Percentiles rank a stretch among this genome's conserved stretches.
These are phyloP conservation scores for Pholiota molesta DNA, from an alignment of 768 basidiomycete species.

Conservation along the genomic window DNA sequence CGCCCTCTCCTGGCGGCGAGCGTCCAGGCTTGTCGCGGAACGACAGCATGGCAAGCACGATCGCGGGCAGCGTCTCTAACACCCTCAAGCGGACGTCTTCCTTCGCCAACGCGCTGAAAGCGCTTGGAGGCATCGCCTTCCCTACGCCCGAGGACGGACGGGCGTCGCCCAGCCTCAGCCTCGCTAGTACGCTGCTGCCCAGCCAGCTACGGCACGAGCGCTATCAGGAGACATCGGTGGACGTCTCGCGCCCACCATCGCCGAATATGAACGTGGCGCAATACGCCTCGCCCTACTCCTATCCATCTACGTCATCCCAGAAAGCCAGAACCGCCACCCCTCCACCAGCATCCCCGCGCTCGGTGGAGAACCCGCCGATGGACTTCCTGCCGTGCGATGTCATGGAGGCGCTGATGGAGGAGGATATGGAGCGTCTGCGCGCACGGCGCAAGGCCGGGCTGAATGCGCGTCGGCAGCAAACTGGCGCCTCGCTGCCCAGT, in stretches of 20 bases:
- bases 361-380: slow-evolving; percentile 38
- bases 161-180: slow-evolving; percentile 33
- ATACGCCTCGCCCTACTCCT: slow-evolving; percentile 77
- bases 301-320: slow-evolving; percentile 33
- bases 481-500: slow-evolving; percentile 51
- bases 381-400: slow-evolving; percentile 77
- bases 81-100: slow-evolving; percentile 80
- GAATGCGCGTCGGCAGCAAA: slow-evolving; percentile 42
- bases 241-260: slow-evolving; percentile 71
- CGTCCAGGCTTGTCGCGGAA: slow-evolving; percentile 57
- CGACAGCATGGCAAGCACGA: slow-evolving; percentile 64
- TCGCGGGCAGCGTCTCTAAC: slow-evolving; percentile 64
- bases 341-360: slow-evolving; percentile 33
- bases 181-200: slow-evolving; percentile 22
- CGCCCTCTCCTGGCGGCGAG: slow-evolving; percentile 44
- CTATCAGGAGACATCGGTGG: slow-evolving; percentile 30
- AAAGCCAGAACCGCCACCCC: slow-evolving; percentile 29
- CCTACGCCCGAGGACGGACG: slow-evolving; percentile 63
- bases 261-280: slow-evolving; percentile 79
- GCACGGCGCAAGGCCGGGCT: slow-evolving; percentile 58
- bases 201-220: slow-evolving; percentile 20
- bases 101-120: slow-evolving; percentile 76
- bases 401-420: slow-evolving; percentile 88
- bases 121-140: slow-evolving; percentile 71
- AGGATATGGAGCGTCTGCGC: slow-evolving; percentile 90